These are phyloP conservation scores for Epichloe gansuensis DNA, from an alignment of 2,329 filamentous ascomycete genomes.

Conservation along the genomic window DNA sequence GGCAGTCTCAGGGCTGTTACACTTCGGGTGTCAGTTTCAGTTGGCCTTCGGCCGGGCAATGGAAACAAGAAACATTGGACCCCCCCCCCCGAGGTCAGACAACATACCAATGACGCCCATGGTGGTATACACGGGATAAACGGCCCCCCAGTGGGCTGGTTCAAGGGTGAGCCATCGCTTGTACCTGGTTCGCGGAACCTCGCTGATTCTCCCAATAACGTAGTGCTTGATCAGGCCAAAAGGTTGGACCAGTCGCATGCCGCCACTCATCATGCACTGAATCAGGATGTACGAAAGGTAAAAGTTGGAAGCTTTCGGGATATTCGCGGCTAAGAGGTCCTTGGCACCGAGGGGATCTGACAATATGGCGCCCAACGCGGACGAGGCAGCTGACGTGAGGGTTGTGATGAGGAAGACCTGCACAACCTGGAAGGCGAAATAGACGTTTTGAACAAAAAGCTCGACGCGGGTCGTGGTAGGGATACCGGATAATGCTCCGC, in stretches of 20 bases:
- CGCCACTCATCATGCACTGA: slow-evolving; percentile 71
- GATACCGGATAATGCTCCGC: slow-evolving; percentile 67
- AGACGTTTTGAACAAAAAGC: slow-evolving; percentile 78
- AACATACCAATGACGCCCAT: slow-evolving; percentile 63
- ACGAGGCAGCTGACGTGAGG: slow-evolving; percentile 65
- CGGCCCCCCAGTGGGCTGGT: slow-evolving; percentile 74
- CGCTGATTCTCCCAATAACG: slow-evolving; percentile 58
- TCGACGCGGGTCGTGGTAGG: slow-evolving; percentile 72
- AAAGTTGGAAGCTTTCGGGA: slow-evolving; percentile 82
- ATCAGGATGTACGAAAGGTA: slow-evolving; percentile 91
- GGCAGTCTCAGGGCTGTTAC: slow-evolving; percentile 57
- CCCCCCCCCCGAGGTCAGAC: neutral
- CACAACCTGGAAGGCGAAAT: slow-evolving; percentile 81
- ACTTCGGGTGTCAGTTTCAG: neutral
- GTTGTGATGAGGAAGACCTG: slow-evolving; percentile 88
- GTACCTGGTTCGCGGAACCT: slow-evolving; percentile 71
- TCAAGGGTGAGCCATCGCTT: slow-evolving; percentile 61
- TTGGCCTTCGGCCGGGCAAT: neutral
- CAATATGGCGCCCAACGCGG: slow-evolving; percentile 50
- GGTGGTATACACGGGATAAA: slow-evolving; percentile 70
- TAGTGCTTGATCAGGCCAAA: slow-evolving; percentile 44
- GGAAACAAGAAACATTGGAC: neutral
- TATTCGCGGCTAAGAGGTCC: slow-evolving; percentile 52
- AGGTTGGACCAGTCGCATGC: slow-evolving; percentile 58
- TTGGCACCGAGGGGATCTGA: slow-evolving; percentile 49